Percentiles rank a stretch among this genome's conserved stretches.
Evolutionary conservation across 441 rosid genomes (phyloP).

Genomic region (Dalechampia spathulata): DNA sequence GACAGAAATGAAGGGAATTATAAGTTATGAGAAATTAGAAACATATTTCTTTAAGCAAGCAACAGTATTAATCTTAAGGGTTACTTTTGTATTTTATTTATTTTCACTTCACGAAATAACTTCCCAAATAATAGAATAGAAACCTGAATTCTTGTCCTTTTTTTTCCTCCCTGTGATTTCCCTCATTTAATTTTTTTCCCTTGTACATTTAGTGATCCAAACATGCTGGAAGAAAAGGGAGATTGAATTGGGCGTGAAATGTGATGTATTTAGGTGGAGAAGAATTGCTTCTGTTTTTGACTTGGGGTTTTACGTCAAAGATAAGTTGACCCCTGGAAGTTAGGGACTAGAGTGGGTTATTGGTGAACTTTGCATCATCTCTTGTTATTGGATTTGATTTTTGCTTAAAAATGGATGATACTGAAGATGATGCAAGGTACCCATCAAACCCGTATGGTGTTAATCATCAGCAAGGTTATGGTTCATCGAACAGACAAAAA

Average conservation of each 20-base stretch:
- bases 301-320: not conserved
- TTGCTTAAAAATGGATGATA: constrained; percentile 56
- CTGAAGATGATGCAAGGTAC: constrained; percentile 67
- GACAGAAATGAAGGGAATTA: too few relatives aligned
- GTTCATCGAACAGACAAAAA: constrained; percentile 47
- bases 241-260: not conserved
- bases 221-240: too few relatives aligned
- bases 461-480: constrained; percentile 33
- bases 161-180: too few relatives aligned
- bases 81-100: too few relatives aligned
- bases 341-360: not conserved
- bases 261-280: constrained; percentile 3
- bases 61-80: too few relatives aligned
- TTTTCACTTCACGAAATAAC: too few relatives aligned
- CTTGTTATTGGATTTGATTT: constrained; percentile 13
- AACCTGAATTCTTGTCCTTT: too few relatives aligned
- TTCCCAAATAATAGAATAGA: too few relatives aligned
- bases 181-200: too few relatives aligned
- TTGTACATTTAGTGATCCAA: too few relatives aligned
- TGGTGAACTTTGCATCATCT: constrained; percentile 5
- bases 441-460: constrained; percentile 39
- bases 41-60: too few relatives aligned
- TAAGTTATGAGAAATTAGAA: too few relatives aligned
- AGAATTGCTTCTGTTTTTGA: not conserved
- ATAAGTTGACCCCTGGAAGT: not conserved